phyloP scores from a whole-genome alignment of 768 basidiomycete genomes.

The Tulasnella sp. region DNA sequence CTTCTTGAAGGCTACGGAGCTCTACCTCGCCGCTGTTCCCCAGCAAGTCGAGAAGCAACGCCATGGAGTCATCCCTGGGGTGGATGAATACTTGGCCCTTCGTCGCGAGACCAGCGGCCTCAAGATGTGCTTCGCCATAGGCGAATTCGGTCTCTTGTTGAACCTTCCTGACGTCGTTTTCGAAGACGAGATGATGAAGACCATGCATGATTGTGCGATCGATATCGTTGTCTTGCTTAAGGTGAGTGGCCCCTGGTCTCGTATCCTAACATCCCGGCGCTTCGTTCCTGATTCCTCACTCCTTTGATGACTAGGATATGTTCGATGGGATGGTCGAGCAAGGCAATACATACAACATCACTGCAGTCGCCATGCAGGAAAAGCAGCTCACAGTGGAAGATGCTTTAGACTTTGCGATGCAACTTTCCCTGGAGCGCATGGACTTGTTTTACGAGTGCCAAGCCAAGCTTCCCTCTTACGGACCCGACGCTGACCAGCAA shows the following conservation, averaged over 20 bases:
- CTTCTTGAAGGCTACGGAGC: conserved; percentile 40
- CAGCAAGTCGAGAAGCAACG: conserved; percentile 40
- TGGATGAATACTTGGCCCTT: conserved; percentile 40
- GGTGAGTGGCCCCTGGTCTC: conserved; percentile 30
- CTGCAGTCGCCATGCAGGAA: conserved; percentile 22
- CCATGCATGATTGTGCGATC: conserved; percentile 27
- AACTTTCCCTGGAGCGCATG: background rate
- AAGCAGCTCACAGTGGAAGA: conserved; percentile 11
- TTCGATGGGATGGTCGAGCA: conserved; percentile 55
- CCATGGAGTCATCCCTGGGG: conserved; percentile 29
- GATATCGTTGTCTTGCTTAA: conserved; percentile 39
- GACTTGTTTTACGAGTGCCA: background rate
- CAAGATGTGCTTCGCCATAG: conserved; percentile 37
- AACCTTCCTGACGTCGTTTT: conserved; percentile 39
- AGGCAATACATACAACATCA: conserved; percentile 32
- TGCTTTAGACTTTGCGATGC: conserved; percentile 28
- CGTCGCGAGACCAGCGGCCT: conserved; percentile 41
- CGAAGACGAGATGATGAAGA: conserved; percentile 36
- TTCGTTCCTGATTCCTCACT: background rate
- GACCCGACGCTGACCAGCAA: conserved; percentile 13
- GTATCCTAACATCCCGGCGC: background rate
- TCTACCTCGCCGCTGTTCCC: conserved; percentile 40
- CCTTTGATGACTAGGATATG: conserved; percentile 53
- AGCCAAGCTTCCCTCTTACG: conserved; percentile 24
- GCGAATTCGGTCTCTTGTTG: conserved; percentile 32